Evolutionary conservation across 2,329 filamentous ascomycete species (phyloP).

Genomic region (Plectosphaerella cucumerina): DNA sequence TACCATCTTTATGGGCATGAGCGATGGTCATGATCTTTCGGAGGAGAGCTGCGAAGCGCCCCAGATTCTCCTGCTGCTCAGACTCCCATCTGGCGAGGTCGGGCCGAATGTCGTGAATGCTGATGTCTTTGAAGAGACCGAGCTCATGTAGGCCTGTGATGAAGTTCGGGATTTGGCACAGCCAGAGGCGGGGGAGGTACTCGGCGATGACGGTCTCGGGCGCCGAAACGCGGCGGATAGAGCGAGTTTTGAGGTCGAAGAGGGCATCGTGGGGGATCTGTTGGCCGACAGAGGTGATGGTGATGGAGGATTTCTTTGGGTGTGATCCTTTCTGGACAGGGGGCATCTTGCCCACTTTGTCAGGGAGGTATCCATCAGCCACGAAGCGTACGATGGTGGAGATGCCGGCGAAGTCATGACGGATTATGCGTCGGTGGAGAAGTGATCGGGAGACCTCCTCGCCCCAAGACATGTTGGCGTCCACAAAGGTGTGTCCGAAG

Average conservation of each 20-base stretch:
- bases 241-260: conserved; percentile 43
- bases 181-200: conserved; percentile 38
- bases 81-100: conserved; percentile 31
- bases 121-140: conserved; percentile 30
- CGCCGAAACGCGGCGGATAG: conserved; percentile 9
- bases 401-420: conserved; percentile 52
- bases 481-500: conserved; percentile 63
- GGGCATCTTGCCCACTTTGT: not conserved
- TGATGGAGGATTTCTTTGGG: not conserved
- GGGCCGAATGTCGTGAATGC: conserved; percentile 23
- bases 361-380: conserved; percentile 48
- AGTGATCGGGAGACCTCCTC: conserved; percentile 45
- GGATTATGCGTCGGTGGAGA: conserved; percentile 59
- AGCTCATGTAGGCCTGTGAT: conserved; percentile 32
- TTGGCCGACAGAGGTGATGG: conserved; percentile 15
- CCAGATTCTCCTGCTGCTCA: conserved; percentile 22
- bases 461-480: conserved; percentile 63
- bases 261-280: conserved; percentile 24
- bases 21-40: conserved; percentile 7
- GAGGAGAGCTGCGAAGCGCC: conserved; percentile 21
- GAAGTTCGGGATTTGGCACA: conserved; percentile 31
- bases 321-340: not conserved
- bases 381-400: conserved; percentile 51
- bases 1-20: not conserved
- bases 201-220: conserved; percentile 23